Evolutionary conservation across 1,139 yeast species (phyloP).

Genomic region (Keqinozyma sinolaborantium): DNA sequence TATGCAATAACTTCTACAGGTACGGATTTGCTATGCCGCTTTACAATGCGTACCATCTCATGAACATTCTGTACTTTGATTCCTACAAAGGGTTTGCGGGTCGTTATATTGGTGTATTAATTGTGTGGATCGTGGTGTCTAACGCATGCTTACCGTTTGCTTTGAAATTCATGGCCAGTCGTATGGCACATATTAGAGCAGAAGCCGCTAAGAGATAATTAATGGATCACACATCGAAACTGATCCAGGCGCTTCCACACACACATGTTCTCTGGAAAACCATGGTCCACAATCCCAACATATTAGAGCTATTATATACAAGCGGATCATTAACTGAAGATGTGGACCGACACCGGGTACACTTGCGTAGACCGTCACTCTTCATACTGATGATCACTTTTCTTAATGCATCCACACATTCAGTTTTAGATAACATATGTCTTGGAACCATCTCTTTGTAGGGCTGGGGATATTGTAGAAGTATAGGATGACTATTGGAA

Average conservation of each 20-base stretch:
- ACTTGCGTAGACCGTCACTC: constrained; percentile 35
- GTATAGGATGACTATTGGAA: constrained; percentile 4
- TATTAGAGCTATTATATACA: constrained; percentile 33
- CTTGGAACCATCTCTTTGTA: constrained; percentile 14
- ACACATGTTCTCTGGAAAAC: constrained; percentile 74
- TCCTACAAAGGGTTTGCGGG: constrained; percentile 46
- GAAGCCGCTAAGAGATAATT: too few species aligned
- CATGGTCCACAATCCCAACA: constrained; percentile 61
- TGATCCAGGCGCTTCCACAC: constrained; percentile 79
- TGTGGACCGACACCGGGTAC: constrained; percentile 67
- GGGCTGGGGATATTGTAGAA: constrained; percentile 7
- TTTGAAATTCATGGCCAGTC: too few species aligned
- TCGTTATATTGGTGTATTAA: constrained; percentile 41
- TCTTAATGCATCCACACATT: constrained; percentile 42
- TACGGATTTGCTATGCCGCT: constrained; percentile 55
- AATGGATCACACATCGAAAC: constrained; percentile 12
- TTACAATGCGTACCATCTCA: constrained; percentile 41
- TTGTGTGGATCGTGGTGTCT: constrained; percentile 46
- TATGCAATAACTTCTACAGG: constrained; percentile 43
- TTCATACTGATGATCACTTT: constrained; percentile 28
- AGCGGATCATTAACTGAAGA: constrained; percentile 49
- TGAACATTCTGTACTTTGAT: constrained; percentile 43
- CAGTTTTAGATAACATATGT: constrained; percentile 19
- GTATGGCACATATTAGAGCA: too few species aligned
- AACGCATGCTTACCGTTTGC: constrained; percentile 39